These are phyloP conservation scores for Cyberlindnera sargentensis DNA, from an alignment of 805 yeast species.

Conservation along the genomic window DNA sequence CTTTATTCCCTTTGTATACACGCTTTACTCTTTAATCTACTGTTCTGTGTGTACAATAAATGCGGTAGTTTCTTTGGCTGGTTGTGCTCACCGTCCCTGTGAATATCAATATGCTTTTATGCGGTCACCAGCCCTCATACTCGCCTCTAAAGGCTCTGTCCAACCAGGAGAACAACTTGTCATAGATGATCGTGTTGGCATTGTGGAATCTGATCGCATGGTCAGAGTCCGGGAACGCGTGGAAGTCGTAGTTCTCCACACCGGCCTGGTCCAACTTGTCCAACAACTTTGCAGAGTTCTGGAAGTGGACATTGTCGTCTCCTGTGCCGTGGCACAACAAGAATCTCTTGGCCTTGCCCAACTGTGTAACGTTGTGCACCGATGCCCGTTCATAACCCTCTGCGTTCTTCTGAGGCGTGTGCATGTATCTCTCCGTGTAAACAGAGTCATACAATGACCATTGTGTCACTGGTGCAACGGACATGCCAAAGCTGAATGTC, in stretches of 20 bases:
- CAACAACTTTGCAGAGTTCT: constrained; percentile 71
- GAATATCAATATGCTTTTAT: too few relatives aligned
- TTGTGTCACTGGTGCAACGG: constrained; percentile 97
- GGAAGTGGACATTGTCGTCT: constrained; percentile 96
- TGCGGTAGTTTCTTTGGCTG: too few relatives aligned
- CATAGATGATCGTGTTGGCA: constrained; percentile 63
- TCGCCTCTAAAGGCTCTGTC: constrained; percentile 49
- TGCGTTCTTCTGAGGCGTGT: constrained; percentile 62
- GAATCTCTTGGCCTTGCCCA: constrained; percentile 58
- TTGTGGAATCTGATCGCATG: constrained; percentile 69
- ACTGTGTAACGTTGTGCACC: constrained; percentile 47
- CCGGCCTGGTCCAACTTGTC: constrained; percentile 66
- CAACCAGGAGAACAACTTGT: constrained; percentile 61
- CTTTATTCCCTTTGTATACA: too few relatives aligned
- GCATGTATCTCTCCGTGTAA: constrained; percentile 94
- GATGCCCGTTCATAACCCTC: constrained; percentile 55
- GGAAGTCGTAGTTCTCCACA: constrained; percentile 78
- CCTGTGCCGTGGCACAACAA: constrained; percentile 94
- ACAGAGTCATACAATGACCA: constrained; percentile 90
- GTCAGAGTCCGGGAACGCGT: constrained; percentile 76
- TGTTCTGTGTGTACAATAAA: too few relatives aligned
- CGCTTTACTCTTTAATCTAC: too few relatives aligned
- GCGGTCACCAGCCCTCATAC: constrained; percentile 8
- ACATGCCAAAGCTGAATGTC: constrained; percentile 80
- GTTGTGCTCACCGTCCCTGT: too few relatives aligned